phyloP scores from a whole-genome alignment of 2,329 filamentous ascomycete species.

The Thielaviopsis euricoi region DNA sequence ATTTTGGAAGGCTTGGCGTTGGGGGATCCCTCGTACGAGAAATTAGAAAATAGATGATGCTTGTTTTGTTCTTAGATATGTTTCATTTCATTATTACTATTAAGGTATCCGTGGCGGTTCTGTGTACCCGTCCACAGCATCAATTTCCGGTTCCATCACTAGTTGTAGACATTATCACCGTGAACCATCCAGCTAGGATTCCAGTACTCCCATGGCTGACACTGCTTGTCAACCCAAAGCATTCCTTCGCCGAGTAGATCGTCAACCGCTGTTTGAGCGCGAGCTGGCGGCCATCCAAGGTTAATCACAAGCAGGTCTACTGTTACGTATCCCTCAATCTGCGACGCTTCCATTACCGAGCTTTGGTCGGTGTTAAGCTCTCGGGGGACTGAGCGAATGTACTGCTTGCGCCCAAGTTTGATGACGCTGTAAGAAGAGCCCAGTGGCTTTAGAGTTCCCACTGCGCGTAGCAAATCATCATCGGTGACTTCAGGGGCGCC shows the following conservation, averaged over 20 bases:
- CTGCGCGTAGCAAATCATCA: conserved; percentile 83
- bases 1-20: not conserved
- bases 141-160: not conserved
- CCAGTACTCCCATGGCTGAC: conserved; percentile 80
- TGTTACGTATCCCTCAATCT: conserved; percentile 78
- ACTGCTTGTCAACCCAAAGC: conserved; percentile 83
- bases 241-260: conserved; percentile 79
- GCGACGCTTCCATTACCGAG: conserved; percentile 77
- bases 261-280: conserved; percentile 78
- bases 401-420: conserved; percentile 65
- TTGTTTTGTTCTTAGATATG: not conserved
- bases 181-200: conserved; percentile 57
- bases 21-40: not conserved
- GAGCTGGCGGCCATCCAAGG: conserved; percentile 65
- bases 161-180: not conserved
- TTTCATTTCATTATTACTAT: not conserved
- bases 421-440: conserved; percentile 78
- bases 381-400: conserved; percentile 85
- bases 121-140: not conserved
- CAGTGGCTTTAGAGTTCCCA: conserved; percentile 71
- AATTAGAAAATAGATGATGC: not conserved
- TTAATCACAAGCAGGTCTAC: conserved; percentile 80
- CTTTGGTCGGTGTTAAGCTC: conserved; percentile 92
- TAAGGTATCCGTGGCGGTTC: not conserved
- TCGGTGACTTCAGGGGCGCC: conserved; percentile 69